Conservation (phyloP, 768 basidiomycete genomes). For the Boletus speciosus region DNA sequence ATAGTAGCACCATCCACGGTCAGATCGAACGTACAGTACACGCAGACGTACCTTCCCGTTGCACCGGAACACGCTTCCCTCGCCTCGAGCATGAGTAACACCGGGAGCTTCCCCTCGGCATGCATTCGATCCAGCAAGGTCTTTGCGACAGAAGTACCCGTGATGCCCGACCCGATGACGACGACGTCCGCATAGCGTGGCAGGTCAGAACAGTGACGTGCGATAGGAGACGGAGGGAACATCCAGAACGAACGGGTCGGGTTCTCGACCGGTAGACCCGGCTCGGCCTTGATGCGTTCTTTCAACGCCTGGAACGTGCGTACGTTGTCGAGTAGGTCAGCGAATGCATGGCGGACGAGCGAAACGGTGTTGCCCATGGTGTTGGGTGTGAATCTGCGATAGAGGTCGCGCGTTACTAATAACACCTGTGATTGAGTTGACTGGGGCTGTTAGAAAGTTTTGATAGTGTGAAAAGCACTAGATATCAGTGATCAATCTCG, state of each 20-base stretch:
- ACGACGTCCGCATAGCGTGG: slow-evolving; percentile 57
- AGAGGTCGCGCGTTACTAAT: too few relatives aligned
- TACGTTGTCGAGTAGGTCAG: slow-evolving; percentile 18
- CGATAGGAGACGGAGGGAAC: slow-evolving; percentile 47
- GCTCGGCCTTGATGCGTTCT: slow-evolving; percentile 37
- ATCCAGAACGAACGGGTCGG: slow-evolving; percentile 66
- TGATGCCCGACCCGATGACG: slow-evolving; percentile 76
- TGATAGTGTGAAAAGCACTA: too few relatives aligned
- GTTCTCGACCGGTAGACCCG: slow-evolving; percentile 56
- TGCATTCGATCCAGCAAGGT: slow-evolving; percentile 42
- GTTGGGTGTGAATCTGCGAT: background rate
- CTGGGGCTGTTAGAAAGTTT: too few relatives aligned
- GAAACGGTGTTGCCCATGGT: slow-evolving; percentile 30
- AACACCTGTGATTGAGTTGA: too few relatives aligned
- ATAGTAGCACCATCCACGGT: background rate
- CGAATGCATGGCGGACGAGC: slow-evolving; percentile 15
- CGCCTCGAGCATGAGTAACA: slow-evolving; percentile 77
- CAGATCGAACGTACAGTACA: too few relatives aligned
- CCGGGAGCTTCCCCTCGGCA: slow-evolving; percentile 28
- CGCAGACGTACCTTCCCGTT: slow-evolving; percentile 58
- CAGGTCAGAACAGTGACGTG: slow-evolving; percentile 32
- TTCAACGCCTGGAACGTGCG: slow-evolving; percentile 26
- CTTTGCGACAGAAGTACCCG: slow-evolving; percentile 60
- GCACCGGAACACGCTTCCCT: slow-evolving; percentile 73
- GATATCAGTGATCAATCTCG: too few relatives aligned